phyloP scores from a whole-genome alignment of 352 stramenopile species.

The Elongisporangium undulatum region DNA sequence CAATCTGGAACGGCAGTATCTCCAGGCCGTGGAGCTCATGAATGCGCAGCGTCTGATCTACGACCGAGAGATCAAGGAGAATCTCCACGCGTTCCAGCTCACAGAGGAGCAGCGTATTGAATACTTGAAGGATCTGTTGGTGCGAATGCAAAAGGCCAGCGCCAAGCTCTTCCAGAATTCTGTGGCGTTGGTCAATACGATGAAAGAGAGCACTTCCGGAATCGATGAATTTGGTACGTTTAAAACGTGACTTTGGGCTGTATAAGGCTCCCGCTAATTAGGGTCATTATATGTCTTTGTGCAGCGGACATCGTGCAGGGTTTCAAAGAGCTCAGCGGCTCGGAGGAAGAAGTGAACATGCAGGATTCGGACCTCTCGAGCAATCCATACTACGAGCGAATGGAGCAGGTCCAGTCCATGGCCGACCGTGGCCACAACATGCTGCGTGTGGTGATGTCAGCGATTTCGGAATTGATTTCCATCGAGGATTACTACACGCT shows the following conservation, averaged over 20 bases:
- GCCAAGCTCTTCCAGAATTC: conserved; percentile 39
- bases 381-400: conserved; percentile 63
- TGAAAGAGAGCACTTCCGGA: conserved; percentile 40
- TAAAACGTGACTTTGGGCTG: background rate
- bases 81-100: conserved; percentile 73
- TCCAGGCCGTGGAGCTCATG: conserved; percentile 58
- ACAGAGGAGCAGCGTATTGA: conserved; percentile 82
- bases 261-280: background rate
- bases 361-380: conserved; percentile 40
- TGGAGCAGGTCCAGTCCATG: conserved; percentile 63
- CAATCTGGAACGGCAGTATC: conserved; percentile 60
- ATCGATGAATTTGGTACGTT: conserved; percentile 70
- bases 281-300: conserved; percentile 1
- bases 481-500: conserved; percentile 49
- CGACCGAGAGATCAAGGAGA: conserved; percentile 72
- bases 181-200: conserved; percentile 34
- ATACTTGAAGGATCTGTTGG: conserved; percentile 70
- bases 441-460: conserved; percentile 40
- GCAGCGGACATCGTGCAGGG: conserved; percentile 73
- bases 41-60: conserved; percentile 63
- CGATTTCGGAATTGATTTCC: conserved; percentile 52
- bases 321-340: conserved; percentile 45
- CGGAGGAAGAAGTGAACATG: conserved; percentile 35
- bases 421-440: conserved; percentile 64
- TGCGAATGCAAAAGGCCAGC: conserved; percentile 62